Evolutionary conservation across 2,329 filamentous ascomycete species (phyloP), one percentile per base, ranked within the genome.

Genomic region (Ampelomyces quisqualis): DNA sequence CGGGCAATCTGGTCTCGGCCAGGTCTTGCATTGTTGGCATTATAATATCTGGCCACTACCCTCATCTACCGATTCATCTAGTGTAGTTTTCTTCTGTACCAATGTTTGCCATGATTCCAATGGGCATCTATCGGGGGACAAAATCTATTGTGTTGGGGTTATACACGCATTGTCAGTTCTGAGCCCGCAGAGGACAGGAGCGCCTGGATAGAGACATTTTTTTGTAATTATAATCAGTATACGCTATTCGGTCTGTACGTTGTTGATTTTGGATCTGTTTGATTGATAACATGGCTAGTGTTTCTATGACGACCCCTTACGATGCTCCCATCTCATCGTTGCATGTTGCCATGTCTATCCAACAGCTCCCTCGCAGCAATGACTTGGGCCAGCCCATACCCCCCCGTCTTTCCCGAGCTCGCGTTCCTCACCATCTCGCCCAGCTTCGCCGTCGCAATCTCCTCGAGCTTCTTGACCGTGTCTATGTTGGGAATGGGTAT

Each of bases 381-480:
- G 35, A 94, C 71, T 63, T 94, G 88, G 3, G 78, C 77, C 57
- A 79, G 73, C 43, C 85, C 80, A 66, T 88, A 91, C 7, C 87
- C 88, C 58, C 80, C 76, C 84, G 75, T 75, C 65, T 88, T 63
- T 79, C 42, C 78, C 73, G 34, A 77, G 74, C 23, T 75, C 70
- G 61, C 79, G 75, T 47, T 78, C 45, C 85, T 77, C 47, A 90
- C 80, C 55, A 93, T 90, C 63, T 91, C 86, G 1, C 79, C 78
- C 10, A 94, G 76, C 68, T 89, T 90, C 42, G 76, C 73, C 1
- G 86, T 91, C 15, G 88, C 86, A 43, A 79, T 67, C 62, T 87
- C 79, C 53, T 88, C 85, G 34, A 94, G 75, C 55, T 78, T 81
- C 62, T 85, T 76, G 7, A 89, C 71, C 1, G 79, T 84, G 34